Evolutionary conservation across 148 eudicot genomes (phyloP), one percentile per base, ranked within the genome.

Genomic region (Pharnaceum exiguum): DNA sequence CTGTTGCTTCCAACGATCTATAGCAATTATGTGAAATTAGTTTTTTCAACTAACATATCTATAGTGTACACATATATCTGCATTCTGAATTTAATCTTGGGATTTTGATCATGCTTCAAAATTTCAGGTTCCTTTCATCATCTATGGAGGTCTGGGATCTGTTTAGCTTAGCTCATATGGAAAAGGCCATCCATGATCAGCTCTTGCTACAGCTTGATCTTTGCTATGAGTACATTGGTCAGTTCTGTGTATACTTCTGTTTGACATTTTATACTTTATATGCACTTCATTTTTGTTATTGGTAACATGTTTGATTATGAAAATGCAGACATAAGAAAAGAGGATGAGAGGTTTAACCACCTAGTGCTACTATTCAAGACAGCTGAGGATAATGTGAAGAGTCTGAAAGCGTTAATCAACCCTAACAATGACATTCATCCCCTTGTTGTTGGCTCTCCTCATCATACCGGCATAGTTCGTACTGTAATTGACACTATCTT

Each of bases 141-240:
- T 23, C 25, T 7, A 51, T 38, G 3, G 56, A 51, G 56, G 56
- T 38, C 15, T 49, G 54, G 54, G 54, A 49, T 22, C 54, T 54
- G 10, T 33, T 28, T 7, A 22, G 49, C 29, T 43, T 42, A 40
- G 42, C 25, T 33, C 63, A 59, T 15, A 59, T 43, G 19, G 28
- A 30, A 51, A 44, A 31, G 51, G 45, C 51, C 40, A 28, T 58
- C 10, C 62, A 58, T 44, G 62, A 58, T 21, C 39, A 43, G 6
- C 51, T 58, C 2, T 27, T 46, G 5, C 51, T 43, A 27, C 23
- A 42, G 5, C 62, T 58, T 29, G 13, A 9, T 27, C 10, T 58
- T 2, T 58, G 62, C 47, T 44, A 43, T 58, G 54, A 60, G 16
- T 49, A 26, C 32, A 60, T 60, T 46, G 64, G 64, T 60, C 10